Evolutionary conservation across 179 eudicot species (phyloP), one percentile per base, ranked within the genome.

Genomic region (Beta macrorhiza): DNA sequence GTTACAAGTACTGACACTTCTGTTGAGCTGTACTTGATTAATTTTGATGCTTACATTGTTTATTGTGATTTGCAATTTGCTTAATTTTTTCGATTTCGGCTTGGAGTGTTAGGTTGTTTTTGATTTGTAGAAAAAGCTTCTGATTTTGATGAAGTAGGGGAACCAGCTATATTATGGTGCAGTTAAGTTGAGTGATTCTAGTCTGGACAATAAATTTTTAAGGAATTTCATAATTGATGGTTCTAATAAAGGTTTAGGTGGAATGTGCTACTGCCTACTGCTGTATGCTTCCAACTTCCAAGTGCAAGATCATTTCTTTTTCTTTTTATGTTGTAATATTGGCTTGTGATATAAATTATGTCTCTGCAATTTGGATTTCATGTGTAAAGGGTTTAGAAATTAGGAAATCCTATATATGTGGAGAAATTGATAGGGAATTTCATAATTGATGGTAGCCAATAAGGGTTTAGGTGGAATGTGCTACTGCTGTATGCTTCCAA

Each of bases 41-140:
- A 0, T 32, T 44, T 64, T 65, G 47, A 13, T 29, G 49, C 1
- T 29, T 15, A 42, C 10, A 44, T 44, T 37, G 52, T 75, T 22
- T 29, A 5, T 10, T n/a, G 19, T 49, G 7, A 47, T 32, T 1
- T 69, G 51, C 67, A 55, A 68, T 44, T 5, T 70, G n/a, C 20
- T 37, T 17, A 47, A 29, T 16, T 70, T 15, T 19, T 52, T 62
- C 57, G 25, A 29, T 72, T 78, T 71, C 55, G 16, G 67, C 37
- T 29, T 56, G 25, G 47, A 73, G 17, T 79, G 56, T 64, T 72
- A 42, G 13, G 65, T 44, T 74, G 7, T 3, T 80, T 49, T 74
- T 62, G 5, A 17, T 75, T 55, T 56, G 42, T 37, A 37, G 42
- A 37, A 37, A 37, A 37, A 37, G 42, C 42, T 37, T 37, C 1